Conservation (phyloP, 2,329 filamentous ascomycete species). For the Cryphonectria carpinicola region DNA sequence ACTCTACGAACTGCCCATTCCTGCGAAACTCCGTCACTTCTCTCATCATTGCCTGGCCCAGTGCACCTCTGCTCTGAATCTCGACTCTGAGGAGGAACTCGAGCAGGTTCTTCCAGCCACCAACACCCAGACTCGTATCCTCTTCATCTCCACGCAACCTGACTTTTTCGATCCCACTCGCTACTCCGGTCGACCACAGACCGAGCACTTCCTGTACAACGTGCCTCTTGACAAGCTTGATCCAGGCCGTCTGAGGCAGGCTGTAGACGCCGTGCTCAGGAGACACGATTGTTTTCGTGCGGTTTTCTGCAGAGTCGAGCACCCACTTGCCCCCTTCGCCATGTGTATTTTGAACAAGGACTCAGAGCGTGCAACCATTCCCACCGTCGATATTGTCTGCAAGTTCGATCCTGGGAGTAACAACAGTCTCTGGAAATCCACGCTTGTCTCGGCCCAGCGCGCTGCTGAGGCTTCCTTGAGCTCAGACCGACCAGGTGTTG, state of each 20-base stretch:
- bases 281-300: conserved; percentile 29
- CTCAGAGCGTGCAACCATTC: too few species aligned
- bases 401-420: neutral
- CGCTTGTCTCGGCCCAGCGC: neutral
- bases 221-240: conserved; percentile 22
- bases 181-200: conserved; percentile 22
- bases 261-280: conserved; percentile 22
- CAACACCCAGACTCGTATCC: neutral
- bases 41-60: neutral
- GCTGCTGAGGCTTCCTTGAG: neutral
- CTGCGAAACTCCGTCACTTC: neutral
- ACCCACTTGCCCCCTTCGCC: conserved; percentile 28
- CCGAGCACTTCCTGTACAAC: conserved; percentile 28
- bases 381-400: neutral
- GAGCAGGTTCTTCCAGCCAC: conserved; percentile 4
- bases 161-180: conserved; percentile 12
- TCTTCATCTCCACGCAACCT: neutral
- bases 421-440: neutral
- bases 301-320: conserved; percentile 22
- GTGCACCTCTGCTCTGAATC: neutral
- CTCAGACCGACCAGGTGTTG: neutral
- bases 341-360: conserved; percentile 20
- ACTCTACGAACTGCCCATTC: neutral
- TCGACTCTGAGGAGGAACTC: neutral
- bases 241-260: conserved; percentile 24